Evolutionary conservation across 163 green algal genomes (phyloP), one percentile per base, ranked within the genome.

Genomic region (Prototheca cutis): DNA sequence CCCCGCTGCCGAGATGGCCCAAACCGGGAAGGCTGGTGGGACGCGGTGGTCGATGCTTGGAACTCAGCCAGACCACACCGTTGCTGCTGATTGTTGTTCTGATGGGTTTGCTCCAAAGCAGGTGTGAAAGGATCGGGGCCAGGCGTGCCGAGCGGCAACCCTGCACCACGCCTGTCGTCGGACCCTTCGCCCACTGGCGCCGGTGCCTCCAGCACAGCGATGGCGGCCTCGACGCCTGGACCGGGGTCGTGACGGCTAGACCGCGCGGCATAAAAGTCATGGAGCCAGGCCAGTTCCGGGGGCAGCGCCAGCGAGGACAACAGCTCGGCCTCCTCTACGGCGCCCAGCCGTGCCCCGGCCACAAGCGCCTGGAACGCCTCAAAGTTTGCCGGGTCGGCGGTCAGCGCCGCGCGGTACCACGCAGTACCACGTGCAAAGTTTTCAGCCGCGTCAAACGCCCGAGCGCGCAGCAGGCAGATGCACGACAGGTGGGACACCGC

Each of bases 291-390:
- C 59, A 90, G 75, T 13, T 77, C 65, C 6, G 58, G 31, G 28
- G 53, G 42, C 18, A 94, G 59, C 15, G 58, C 36, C 30, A 95
- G 72, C 30, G 40, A 48, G 21, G 68, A 42, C 18, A 93, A 48
- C 65, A 96, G 68, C 23, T 71, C 49, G 24, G 72, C 24, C 75
- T 96, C 89, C 67, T 95, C 79, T 24, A 65, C 70, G 28, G 79
- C 78, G 7, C 67, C 87, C 55, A 97, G 78, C 84, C 95, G 84
- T 68, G 93, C 80, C 30, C 79, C 81, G 33, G 80, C 72, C 4
- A 93, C 58, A 15, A 97, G 67, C 7, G 73, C 72, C 52, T 85
- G 70, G 60, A 94, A 92, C 10, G 88, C 90, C 67, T 96, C 89
- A 34, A 88, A 85, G 72, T 90, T 96, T 67, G 87, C 94, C 0